These are phyloP conservation scores for Comarum palustre DNA, from an alignment of 306 rosid species.

Conservation along the genomic window DNA sequence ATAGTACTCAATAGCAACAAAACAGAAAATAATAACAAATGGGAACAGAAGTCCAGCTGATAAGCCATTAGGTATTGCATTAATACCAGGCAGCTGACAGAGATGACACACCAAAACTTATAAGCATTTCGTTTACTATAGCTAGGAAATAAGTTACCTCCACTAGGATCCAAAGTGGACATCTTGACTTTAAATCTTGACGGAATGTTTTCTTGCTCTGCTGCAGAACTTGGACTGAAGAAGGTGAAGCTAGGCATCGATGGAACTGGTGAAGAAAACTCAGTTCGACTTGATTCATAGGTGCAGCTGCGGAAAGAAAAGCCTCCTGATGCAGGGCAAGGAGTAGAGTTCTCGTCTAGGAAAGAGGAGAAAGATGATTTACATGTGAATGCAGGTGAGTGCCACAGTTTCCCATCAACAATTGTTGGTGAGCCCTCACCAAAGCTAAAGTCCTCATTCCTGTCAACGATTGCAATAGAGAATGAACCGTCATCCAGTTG, in stretches of 20 bases:
- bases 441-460: slow-evolving; percentile 32
- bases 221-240: slow-evolving; percentile 18
- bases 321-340: slow-evolving; percentile 33
- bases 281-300: slow-evolving; percentile 20
- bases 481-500: slow-evolving; percentile 21
- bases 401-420: slow-evolving; percentile 25
- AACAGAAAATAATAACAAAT: not conserved
- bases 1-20: not conserved
- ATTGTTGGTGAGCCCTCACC: slow-evolving; percentile 19
- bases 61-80: not conserved
- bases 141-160: slow-evolving; percentile 16
- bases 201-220: slow-evolving; percentile 12
- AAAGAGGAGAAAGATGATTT: slow-evolving; percentile 35
- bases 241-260: slow-evolving; percentile 35
- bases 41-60: slow-evolving; percentile 1
- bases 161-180: not conserved
- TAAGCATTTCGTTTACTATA: not conserved
- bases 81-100: not conserved
- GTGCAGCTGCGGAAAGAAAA: slow-evolving; percentile 40
- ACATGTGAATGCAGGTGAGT: slow-evolving; percentile 37
- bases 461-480: slow-evolving; percentile 14
- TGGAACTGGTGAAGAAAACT: slow-evolving; percentile 28
- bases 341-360: slow-evolving; percentile 15
- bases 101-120: not conserved
- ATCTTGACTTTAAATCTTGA: slow-evolving; percentile 19